Base-by-base conservation (phyloP, 2,329 filamentous ascomycete species). In the Hymenoscyphus albidus region DNA sequence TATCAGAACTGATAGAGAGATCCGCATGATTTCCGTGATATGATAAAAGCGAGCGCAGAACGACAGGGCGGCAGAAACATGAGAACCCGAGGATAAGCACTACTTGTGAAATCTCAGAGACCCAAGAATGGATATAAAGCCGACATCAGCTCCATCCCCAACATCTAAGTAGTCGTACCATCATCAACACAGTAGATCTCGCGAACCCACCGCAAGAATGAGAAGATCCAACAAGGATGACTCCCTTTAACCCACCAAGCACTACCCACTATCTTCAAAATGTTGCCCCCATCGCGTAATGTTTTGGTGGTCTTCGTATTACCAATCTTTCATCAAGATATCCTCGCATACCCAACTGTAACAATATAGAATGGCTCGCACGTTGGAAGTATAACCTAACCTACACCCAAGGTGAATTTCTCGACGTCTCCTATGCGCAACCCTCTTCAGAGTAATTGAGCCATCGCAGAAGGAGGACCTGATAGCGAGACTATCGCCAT, bases 401-500 rank as follows among this genome's bases (percentile, higher is more conserved):
- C 5, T 69, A 70, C n/a, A 58, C 66, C 6, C 61, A 71, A 51
- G 68, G 70, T 48, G 59, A 65, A 39, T 71, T 71, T 44, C 56
- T 71, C 2, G 68, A 68, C 5, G 63, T 71, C 2, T 68, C 70
- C 31, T 71, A 64, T 40, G 65, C 68, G 2, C 69, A 68, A 40
- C 59, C 67, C 39, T 65, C 67, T 14, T 14, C 66, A 5, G 40
- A 58, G 13, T 57, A 64, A 18, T 44, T 68, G 7, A 56, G 9
- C 76, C 74, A 60, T 67, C 75, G 1, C 66, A 73, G n/a, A 70
- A 73, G 35, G 42, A 10, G 65, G 66, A 3, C 63, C 65, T 18
- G 63, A 69, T 68, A 73, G 72, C 67, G 58, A 72, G 66, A 71
- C 70, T 68, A 74, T 79, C 3, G 70, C 75, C 51, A 72, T 70